Base-by-base conservation (phyloP, 768 basidiomycete species). In the Tricholoma terreum region DNA sequence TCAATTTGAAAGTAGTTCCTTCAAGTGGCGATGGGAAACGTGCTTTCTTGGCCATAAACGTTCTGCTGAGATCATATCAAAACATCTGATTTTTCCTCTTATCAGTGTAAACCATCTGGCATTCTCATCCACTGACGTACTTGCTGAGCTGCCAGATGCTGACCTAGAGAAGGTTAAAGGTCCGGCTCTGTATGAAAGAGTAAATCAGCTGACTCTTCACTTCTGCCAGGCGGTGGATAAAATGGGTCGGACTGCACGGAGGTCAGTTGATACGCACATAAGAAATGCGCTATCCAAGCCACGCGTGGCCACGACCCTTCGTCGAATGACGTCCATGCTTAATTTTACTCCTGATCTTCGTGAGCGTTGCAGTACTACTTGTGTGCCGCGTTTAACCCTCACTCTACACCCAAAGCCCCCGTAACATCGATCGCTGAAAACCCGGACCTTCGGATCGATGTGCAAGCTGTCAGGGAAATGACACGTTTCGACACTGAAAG, bases 1-100 rank as follows among this genome's bases (percentile, higher is more conserved):
- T 56, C 77, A 81, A 62, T 61, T 91, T 33, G 81, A 82, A 63
- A 81, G 77, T 58, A 78, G 80, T 21, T 67, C 72, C 8, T 87
- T 89, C 71, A 84, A 82, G 75, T 92, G 89, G 89, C 78, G 81
- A 73, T 92, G 90, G 90, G 88, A 92, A 69, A 80, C 85, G 14
- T 81, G 78, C 68, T 81, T 79, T 61, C 66, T 88, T 35, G 87
- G 89, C 7, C 75, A 84, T 67, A 85, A 77, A 68, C 63, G 71
- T 31, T 87, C 89, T 34, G 83, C 90, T 57, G 86, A 89, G 51
- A 75, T 90, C 54, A 77, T 92, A 52, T 92, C 90, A 58, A 86
- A 80, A 61, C 90, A 92, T 63, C 82, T 92, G 61, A 84, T 92
- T 60, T 74, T 86, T 58, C 90, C 90, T 6, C 77, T 92, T 58